Evolutionary conservation across 352 stramenopile species (phyloP).

Genomic region (Globisporangium alternatum): DNA sequence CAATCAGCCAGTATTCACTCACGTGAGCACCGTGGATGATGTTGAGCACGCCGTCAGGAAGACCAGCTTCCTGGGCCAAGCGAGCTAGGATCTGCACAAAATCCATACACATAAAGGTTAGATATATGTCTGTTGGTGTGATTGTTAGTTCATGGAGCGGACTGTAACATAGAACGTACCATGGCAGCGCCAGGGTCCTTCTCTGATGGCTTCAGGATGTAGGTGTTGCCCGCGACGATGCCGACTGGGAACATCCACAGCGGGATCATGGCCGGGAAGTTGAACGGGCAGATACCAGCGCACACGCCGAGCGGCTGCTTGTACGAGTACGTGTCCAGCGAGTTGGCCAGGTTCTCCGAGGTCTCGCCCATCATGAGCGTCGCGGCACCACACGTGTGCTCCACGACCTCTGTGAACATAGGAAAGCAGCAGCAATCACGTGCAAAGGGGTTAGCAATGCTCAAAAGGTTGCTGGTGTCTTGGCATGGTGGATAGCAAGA

Average conservation of each 20-base stretch:
- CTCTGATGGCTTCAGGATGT: conserved; percentile 96
- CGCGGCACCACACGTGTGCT: conserved; percentile 72
- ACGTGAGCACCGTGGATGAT: conserved; percentile 88
- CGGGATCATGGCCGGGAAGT: conserved; percentile 98
- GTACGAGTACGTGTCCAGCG: conserved; percentile 96
- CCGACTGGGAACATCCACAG: conserved; percentile 91
- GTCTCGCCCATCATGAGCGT: conserved; percentile 95
- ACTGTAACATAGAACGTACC: conserved; percentile 20
- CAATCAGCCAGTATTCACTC: conserved; percentile 15
- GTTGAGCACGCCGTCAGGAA: conserved; percentile 95
- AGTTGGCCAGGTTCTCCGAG: conserved; percentile 88
- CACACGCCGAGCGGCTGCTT: conserved; percentile 94
- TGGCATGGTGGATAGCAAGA: background rate
- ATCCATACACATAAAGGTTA: background rate
- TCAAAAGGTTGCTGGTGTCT: background rate
- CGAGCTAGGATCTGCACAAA: conserved; percentile 80
- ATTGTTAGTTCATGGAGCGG: background rate
- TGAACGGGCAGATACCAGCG: conserved; percentile 93
- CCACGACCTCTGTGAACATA: conserved; percentile 48
- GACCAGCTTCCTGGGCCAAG: conserved; percentile 90
- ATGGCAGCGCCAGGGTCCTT: conserved; percentile 90
- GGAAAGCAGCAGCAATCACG: background rate
- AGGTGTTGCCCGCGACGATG: conserved; percentile 94
- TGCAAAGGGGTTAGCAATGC: background rate
- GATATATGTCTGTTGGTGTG: background rate